Conservation (phyloP, 305 asterid genomes). For the Fraxinus floribunda region DNA sequence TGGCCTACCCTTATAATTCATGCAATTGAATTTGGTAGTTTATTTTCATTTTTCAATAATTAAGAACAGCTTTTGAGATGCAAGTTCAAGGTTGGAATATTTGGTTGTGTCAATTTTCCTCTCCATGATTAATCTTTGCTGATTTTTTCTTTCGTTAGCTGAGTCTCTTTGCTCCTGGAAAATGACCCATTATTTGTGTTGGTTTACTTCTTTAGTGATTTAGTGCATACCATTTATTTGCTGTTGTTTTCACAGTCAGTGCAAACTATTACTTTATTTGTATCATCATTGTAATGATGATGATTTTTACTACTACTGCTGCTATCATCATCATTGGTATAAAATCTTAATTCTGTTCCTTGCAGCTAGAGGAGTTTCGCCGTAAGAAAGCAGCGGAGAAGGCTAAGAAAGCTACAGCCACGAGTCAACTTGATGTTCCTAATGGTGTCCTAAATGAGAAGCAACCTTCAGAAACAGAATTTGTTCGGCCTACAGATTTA, state of each 20-base stretch:
- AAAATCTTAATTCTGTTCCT: not conserved
- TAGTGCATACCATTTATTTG: not conserved
- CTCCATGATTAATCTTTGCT: not conserved
- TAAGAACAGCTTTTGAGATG: not conserved
- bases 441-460: slow-evolving; percentile 45
- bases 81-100: not conserved
- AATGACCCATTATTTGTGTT: not conserved
- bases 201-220: not conserved
- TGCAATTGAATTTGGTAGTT: not conserved
- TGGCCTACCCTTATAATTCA: not conserved
- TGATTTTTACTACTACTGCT: not conserved
- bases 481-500: slow-evolving; percentile 39
- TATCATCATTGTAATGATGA: not conserved
- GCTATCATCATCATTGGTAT: not conserved
- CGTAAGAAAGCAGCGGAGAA: slow-evolving; percentile 76
- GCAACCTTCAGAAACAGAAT: slow-evolving; percentile 48
- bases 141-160: not conserved
- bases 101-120: not conserved
- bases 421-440: slow-evolving; percentile 37
- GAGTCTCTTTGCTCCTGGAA: not conserved
- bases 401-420: slow-evolving; percentile 55
- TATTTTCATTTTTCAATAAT: not conserved
- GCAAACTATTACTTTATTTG: not conserved
- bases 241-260: not conserved
- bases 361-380: slow-evolving; percentile 93